Evolutionary conservation across 2,329 filamentous ascomycete species (phyloP).

Genomic region (Alternaria conjuncta): DNA sequence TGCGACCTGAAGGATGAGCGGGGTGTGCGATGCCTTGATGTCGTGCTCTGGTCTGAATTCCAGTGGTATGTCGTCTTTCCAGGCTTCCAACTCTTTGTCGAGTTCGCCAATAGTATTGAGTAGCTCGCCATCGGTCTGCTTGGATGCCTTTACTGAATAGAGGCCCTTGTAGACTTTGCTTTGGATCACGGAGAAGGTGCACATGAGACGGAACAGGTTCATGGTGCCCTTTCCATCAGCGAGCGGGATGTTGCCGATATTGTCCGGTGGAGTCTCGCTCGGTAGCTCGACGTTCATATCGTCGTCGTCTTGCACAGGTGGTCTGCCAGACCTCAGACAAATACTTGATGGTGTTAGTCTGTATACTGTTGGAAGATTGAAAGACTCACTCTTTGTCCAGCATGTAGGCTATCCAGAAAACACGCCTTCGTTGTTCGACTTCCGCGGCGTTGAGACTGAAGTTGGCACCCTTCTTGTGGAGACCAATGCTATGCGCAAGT

Average conservation of each 20-base stretch:
- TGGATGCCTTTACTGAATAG: constrained; percentile 90
- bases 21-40: constrained; percentile 90
- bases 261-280: constrained; percentile 86
- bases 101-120: constrained; percentile 95
- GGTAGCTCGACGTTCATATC: constrained; percentile 97
- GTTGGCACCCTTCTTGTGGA: constrained; percentile 90
- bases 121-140: constrained; percentile 89
- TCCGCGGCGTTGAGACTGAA: constrained; percentile 95
- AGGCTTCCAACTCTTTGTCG: constrained; percentile 81
- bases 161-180: constrained; percentile 92
- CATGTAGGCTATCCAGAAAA: constrained; percentile 79
- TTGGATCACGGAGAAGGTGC: constrained; percentile 88
- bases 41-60: constrained; percentile 98
- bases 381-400: constrained; percentile 70
- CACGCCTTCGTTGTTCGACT: constrained; percentile 84
- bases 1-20: constrained; percentile 91
- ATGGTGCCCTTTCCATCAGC: constrained; percentile 89
- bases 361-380: background rate
- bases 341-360: constrained; percentile 54
- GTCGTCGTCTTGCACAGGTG: constrained; percentile 75
- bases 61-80: constrained; percentile 94
- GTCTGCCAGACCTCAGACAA: constrained; percentile 73
- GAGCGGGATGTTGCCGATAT: constrained; percentile 91
- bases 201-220: constrained; percentile 93
- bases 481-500: constrained; percentile 88